Conservation (phyloP, 1,284 basidiomycete species). For the Leccinum pseudoinsigne region DNA sequence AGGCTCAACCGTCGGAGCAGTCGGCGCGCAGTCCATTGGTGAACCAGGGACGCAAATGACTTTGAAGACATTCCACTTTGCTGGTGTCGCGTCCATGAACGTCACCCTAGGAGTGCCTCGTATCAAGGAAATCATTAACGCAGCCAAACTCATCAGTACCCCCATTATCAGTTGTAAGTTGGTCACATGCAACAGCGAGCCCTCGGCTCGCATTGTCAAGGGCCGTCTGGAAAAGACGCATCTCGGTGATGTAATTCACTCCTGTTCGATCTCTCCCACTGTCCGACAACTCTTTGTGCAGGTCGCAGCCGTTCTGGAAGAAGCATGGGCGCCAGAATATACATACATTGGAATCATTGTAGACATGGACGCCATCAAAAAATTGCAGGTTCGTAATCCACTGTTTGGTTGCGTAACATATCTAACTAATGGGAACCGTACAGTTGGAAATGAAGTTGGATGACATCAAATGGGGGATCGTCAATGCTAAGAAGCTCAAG, state of each 20-base stretch:
- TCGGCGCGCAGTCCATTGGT: slow-evolving; percentile 98
- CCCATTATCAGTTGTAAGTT: slow-evolving; percentile 98
- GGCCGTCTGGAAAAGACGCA: slow-evolving; percentile 95
- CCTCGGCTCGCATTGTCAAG: slow-evolving; percentile 96
- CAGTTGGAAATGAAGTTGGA: slow-evolving; percentile 93
- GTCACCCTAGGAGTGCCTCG: slow-evolving; percentile 99
- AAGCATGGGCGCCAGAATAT: slow-evolving; percentile 92
- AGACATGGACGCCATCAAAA: slow-evolving; percentile 87
- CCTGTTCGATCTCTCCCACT: background rate
- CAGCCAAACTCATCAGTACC: slow-evolving; percentile 94
- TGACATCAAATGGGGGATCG: slow-evolving; percentile 92
- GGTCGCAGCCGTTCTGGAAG: slow-evolving; percentile 93
- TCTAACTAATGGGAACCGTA: slow-evolving; percentile 2
- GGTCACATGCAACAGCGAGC: slow-evolving; percentile 81
- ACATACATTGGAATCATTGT: slow-evolving; percentile 95
- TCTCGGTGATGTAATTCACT: slow-evolving; percentile 77
- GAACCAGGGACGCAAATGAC: slow-evolving; percentile 99
- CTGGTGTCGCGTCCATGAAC: slow-evolving; percentile 99
- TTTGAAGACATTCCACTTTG: slow-evolving; percentile 99
- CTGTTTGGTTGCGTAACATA: background rate
- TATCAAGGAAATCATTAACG: slow-evolving; percentile 99
- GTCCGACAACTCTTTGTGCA: slow-evolving; percentile 29
- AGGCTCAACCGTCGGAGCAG: slow-evolving; percentile 97
- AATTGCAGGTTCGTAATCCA: slow-evolving; percentile 70
- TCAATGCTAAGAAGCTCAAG: slow-evolving; percentile 88